phyloP scores from a whole-genome alignment of 108 stramenopile genomes.

The Cyclotella atomus region DNA sequence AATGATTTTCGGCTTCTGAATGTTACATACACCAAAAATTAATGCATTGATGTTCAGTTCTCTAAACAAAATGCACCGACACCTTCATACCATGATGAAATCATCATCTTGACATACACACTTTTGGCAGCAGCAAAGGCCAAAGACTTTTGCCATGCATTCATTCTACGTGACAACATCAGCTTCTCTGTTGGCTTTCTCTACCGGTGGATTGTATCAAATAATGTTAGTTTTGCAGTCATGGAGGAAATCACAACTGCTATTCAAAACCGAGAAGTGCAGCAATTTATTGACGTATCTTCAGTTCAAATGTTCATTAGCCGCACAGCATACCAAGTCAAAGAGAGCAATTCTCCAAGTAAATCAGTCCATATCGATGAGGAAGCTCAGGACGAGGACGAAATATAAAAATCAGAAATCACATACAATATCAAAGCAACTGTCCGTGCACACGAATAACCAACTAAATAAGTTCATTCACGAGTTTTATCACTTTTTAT shows the following conservation, averaged over 20 bases:
- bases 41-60: not conserved
- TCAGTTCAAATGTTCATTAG: conserved; percentile 47
- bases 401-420: conserved; percentile 17
- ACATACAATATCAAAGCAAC: not conserved
- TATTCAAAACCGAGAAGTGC: conserved; percentile 21
- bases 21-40: not conserved
- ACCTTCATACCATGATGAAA: conserved; percentile 10
- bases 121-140: conserved; percentile 23
- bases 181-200: conserved; percentile 34
- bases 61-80: conserved; percentile 6
- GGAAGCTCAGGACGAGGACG: conserved; percentile 26
- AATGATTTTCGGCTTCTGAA: not conserved
- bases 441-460: not conserved
- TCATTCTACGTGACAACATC: conserved; percentile 29
- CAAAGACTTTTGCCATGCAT: conserved; percentile 36
- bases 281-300: conserved; percentile 37
- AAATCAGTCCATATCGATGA: not conserved
- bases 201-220: conserved; percentile 43
- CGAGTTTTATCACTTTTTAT: not conserved
- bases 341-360: not conserved
- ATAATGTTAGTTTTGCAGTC: conserved; percentile 19
- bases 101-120: conserved; percentile 19
- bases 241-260: conserved; percentile 33
- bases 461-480: not conserved
- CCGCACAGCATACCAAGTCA: conserved; percentile 32